Base-by-base conservation (phyloP, 805 yeast species). In the Barnettozyma pratensis region DNA sequence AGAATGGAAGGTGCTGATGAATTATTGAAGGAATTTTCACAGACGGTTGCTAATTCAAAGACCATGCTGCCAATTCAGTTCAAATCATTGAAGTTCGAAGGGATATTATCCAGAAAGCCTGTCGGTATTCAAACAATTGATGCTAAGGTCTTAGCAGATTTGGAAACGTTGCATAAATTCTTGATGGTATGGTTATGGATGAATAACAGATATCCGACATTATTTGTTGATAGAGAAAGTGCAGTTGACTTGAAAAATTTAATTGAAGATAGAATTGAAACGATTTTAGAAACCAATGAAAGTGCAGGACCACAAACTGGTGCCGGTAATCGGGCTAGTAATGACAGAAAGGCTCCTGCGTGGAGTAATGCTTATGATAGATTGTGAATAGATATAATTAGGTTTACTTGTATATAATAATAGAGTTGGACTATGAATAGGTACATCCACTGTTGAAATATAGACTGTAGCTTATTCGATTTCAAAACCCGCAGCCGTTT, bases 171-270 rank as follows among this genome's bases (percentile, higher is more conserved):
- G 50, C 96, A 90, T 67, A 80, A 80, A 54, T 68, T 79, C 41
- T 73, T 87, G 14, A 75, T 82, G 55, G 67, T 87, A 6, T 92
- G 80, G 60, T 70, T 88, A 61, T 92, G 99, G 99, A 71, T 92
- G 52, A 76, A 87, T 47, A 91, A 87, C 63, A 72, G 97, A 59
- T 92, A 85, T 71, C 96, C 97, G 1, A 80, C 84, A 31, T 74
- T 80, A 44, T 87, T 90, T 57, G 77, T 85, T 14, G 96, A 89
- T 63, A 72, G 80, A 12, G 87, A 83, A 50, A 77, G 88, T 42
- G 96, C 96, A 0, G 63, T 66, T 27, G 87, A 85, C 47, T 65
- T 88, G 57, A 86, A 86, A 61, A 69, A 77, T 30, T 66, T 87
- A 51, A 80, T 89, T 45, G 96, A 91, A 51, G 57, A 68, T 52